These are phyloP conservation scores for Capronia coronata DNA, from an alignment of 2,329 filamentous ascomycete species.

Conservation along the genomic window DNA sequence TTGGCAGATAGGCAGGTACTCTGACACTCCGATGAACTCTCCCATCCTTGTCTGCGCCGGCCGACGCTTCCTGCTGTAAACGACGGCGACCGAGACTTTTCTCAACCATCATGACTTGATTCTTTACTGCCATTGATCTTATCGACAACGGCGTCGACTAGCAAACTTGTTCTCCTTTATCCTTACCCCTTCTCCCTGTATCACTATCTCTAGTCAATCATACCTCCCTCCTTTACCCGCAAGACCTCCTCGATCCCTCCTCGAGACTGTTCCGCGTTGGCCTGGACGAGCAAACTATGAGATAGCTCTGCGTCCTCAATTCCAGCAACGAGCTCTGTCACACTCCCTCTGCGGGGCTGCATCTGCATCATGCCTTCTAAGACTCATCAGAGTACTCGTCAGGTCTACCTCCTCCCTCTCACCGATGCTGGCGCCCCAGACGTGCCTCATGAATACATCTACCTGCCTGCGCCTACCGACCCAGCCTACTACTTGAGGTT, in stretches of 20 bases:
- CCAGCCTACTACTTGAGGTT: slow-evolving; percentile 52
- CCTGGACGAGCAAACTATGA: slow-evolving; percentile 11
- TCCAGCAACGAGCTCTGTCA: background rate
- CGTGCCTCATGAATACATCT: slow-evolving; percentile 83
- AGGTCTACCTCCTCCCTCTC: slow-evolving; percentile 82
- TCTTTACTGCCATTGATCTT: background rate
- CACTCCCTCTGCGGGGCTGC: background rate
- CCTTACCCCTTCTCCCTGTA: slow-evolving; percentile 1
- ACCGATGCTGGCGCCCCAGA: slow-evolving; percentile 90
- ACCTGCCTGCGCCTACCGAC: slow-evolving; percentile 71
- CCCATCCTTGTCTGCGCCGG: slow-evolving; percentile 1
- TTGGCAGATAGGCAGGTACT: too few relatives aligned
- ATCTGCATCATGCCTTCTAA: slow-evolving; percentile 23
- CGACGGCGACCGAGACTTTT: background rate
- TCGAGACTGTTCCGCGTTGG: slow-evolving; percentile 1
- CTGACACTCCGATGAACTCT: too few relatives aligned
- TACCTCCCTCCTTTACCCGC: too few relatives aligned
- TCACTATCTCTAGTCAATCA: too few relatives aligned
- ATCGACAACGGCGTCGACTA: background rate
- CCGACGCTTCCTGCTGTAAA: background rate
- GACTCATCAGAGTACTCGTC: slow-evolving; percentile 26
- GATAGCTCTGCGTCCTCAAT: slow-evolving; percentile 4
- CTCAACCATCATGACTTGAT: background rate
- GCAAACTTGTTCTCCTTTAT: slow-evolving; percentile 1
- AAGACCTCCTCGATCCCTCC: background rate